Conservation (phyloP, 169 alveolate species). For the Neospora caninum region DNA sequence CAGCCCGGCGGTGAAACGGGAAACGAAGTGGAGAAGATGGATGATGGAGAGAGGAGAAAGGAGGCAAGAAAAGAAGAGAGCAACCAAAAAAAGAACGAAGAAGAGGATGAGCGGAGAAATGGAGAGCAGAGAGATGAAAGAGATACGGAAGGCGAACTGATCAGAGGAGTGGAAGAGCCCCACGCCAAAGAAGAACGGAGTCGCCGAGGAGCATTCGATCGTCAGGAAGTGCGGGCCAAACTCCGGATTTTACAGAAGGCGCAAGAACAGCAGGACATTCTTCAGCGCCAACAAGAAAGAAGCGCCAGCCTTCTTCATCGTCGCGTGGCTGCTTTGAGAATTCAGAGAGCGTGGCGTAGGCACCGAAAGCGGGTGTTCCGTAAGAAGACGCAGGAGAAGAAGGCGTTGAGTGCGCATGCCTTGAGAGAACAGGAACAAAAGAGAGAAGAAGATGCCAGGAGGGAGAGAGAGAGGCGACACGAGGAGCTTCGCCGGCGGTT, state of each 20-base stretch:
- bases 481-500: neutral
- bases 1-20: neutral
- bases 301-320: neutral
- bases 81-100: neutral
- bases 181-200: neutral
- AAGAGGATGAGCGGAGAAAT: too few species aligned
- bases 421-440: neutral
- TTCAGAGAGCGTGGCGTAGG: conserved; percentile 1
- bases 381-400: neutral
- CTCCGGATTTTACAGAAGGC: neutral
- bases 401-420: conserved; percentile 5
- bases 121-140: too few species aligned
- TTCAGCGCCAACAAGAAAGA: neutral
- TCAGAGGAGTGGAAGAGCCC: neutral
- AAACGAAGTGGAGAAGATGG: neutral
- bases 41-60: neutral
- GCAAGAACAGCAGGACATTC: neutral
- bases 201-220: neutral
- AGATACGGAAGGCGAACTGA: too few species aligned
- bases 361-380: neutral
- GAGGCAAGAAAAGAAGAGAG: neutral
- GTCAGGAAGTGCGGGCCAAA: neutral
- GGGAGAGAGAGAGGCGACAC: neutral
- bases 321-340: neutral
- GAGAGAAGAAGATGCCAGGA: neutral